Evolutionary conservation across 1,284 basidiomycete species (phyloP), one percentile per base, ranked within the genome.

Genomic region (Bjerkandera adusta): DNA sequence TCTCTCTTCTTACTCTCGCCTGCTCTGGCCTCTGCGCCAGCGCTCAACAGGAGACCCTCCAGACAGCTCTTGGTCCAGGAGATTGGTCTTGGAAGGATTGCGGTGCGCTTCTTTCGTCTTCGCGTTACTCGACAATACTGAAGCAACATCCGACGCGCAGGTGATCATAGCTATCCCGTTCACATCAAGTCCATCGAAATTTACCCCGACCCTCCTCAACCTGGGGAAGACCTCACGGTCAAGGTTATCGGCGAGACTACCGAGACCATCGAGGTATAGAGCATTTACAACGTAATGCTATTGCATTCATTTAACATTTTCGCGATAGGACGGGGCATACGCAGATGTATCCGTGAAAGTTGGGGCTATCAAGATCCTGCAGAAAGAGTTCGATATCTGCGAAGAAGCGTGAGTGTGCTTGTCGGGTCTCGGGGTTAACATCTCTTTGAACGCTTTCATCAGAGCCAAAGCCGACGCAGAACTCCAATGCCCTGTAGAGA

Each of bases 301-400:
- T 11, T 18, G n/a, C 24, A 10, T 7, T 20, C 26, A 35, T 20
- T 15, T 35, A 46, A 12, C 15, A 32, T 27, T 21, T 20, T 35
- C 24, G 27, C 36, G 11, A 7, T n/a, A 96, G 92, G 85, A 93
- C 7, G 94, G 94, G n/a, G 89, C 94, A 25, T 89, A 81, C 58
- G 93, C 87, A 8, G 82, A 94, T 55, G 92, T 97, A 2, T 69
- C 70, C 1, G 93, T 97, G 51, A 97, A 96, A 67, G 75, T 97
- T 32, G 94, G 94, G 24, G 69, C 89, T 13, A 82, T 97, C 65
- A 94, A 92, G 72, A 64, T 97, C 8, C 68, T 97, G 16, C 69
- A 76, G 38, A 95, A 91, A 71, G 66, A 62, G 15, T 94, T 97
- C 57, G 90, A 97, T 57, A 68, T 96, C 39, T 97, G 94, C 63